Evolutionary conservation across 768 basidiomycete species (phyloP).

Genomic region (Auricularia cornea): DNA sequence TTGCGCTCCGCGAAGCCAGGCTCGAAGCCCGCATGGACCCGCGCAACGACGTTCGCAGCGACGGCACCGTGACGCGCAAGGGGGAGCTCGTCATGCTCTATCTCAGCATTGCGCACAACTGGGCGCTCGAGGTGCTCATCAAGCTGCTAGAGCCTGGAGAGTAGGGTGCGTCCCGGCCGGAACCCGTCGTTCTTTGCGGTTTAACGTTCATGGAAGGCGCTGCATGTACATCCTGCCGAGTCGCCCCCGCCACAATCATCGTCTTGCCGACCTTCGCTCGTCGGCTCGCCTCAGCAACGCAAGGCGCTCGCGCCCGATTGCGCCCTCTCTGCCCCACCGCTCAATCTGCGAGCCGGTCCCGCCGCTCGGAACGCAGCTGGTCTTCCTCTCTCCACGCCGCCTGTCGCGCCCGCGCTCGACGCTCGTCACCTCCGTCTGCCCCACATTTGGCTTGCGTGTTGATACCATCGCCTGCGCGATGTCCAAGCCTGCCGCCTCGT

Average conservation of each 20-base stretch:
- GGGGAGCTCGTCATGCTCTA: slow-evolving; percentile 34
- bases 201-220: background rate
- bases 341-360: too few relatives aligned
- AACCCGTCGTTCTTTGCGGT: too few relatives aligned
- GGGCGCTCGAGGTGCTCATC: slow-evolving; percentile 37
- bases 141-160: background rate
- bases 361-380: too few relatives aligned
- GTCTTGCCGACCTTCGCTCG: background rate
- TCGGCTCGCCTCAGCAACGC: background rate
- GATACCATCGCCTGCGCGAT: too few relatives aligned
- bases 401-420: too few relatives aligned
- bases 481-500: too few relatives aligned
- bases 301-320: background rate
- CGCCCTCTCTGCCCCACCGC: too few relatives aligned
- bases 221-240: background rate
- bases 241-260: background rate
- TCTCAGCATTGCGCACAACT: slow-evolving; percentile 33
- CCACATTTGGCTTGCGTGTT: too few relatives aligned
- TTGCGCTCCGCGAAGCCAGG: slow-evolving; percentile 51
- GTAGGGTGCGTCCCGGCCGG: background rate
- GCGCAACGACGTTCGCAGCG: too few relatives aligned
- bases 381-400: too few relatives aligned
- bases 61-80: slow-evolving; percentile 20
- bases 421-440: too few relatives aligned
- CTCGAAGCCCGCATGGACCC: slow-evolving; percentile 31